Conservation (phyloP, 2,329 filamentous ascomycete species). For the Fusarium sp. region DNA sequence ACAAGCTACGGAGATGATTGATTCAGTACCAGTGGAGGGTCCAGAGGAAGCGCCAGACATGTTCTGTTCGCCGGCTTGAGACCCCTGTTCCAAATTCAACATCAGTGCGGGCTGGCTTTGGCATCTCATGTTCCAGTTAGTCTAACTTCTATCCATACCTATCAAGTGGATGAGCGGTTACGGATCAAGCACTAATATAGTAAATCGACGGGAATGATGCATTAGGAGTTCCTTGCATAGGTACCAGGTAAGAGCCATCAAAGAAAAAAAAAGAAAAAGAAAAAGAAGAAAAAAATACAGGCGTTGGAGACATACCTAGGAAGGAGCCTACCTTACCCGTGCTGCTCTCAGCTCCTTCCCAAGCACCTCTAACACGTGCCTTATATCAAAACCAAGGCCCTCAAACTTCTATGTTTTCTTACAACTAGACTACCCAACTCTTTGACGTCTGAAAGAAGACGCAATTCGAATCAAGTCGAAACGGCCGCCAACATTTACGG, state of each 20-base stretch:
- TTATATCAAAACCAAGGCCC: not conserved
- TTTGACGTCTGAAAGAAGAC: conserved; percentile 7
- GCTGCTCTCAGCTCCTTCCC: not conserved
- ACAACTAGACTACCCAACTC: not conserved
- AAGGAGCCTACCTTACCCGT: not conserved
- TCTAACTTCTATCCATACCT: not conserved
- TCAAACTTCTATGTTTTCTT: not conserved
- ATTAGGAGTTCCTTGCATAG: conserved; percentile 1
- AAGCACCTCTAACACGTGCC: not conserved
- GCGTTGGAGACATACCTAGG: too few relatives aligned
- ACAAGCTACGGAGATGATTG: conserved; percentile 2
- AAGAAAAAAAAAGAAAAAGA: not conserved
- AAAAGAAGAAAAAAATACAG: not conserved
- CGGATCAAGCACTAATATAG: not conserved
- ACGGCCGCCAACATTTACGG: not conserved
- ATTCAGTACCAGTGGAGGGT: conserved; percentile 4
- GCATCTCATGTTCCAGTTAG: conserved; percentile 6
- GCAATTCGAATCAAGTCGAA: conserved; percentile 2
- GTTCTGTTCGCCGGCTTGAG: conserved; percentile 27
- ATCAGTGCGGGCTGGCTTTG: conserved; percentile 1
- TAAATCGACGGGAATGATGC: conserved; percentile 3
- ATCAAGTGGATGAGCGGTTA: conserved; percentile 4
- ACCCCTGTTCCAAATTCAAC: not conserved
- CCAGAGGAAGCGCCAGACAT: conserved; percentile 7
- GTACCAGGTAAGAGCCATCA: not conserved